Evolutionary conservation across 108 stramenopile species (phyloP).

Genomic region (Mayamaea pseudoterrestris): DNA sequence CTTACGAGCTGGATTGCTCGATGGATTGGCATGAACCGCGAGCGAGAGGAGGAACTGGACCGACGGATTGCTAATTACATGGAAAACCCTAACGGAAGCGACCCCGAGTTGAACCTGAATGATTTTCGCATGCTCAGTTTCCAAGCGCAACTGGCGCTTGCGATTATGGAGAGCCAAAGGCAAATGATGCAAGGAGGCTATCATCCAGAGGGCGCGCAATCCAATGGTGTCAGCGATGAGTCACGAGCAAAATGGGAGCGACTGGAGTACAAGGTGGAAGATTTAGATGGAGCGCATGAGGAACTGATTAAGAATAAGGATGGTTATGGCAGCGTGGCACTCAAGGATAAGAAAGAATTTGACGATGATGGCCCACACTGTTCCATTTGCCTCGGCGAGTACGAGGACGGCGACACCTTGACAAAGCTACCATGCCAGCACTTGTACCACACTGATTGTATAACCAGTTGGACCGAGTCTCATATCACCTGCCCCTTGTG

Average conservation of each 20-base stretch:
- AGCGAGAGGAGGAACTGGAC: conserved; percentile 65
- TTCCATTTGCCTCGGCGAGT: conserved; percentile 80
- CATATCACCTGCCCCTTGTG: conserved; percentile 78
- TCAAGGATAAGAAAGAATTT: conserved; percentile 14
- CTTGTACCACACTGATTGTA: conserved; percentile 70
- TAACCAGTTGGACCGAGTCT: conserved; percentile 60
- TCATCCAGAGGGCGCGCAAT: conserved; percentile 4
- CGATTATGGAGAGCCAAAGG: conserved; percentile 76
- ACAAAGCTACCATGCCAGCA: conserved; percentile 63
- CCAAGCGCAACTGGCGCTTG: conserved; percentile 83
- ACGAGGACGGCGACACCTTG: conserved; percentile 62
- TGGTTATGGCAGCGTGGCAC: conserved; percentile 20
- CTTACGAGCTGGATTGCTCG: conserved; percentile 61
- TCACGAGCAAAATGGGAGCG: conserved; percentile 53
- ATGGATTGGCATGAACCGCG: conserved; percentile 44
- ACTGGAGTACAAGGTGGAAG: conserved; percentile 16
- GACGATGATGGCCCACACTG: conserved; percentile 47
- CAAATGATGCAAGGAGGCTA: conserved; percentile 77
- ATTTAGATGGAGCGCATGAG: not conserved
- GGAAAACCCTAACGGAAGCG: conserved; percentile 11
- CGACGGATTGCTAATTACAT: conserved; percentile 34
- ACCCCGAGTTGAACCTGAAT: conserved; percentile 24
- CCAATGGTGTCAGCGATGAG: conserved; percentile 58
- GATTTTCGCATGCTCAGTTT: conserved; percentile 66
- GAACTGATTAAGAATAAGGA: not conserved